Evolutionary conservation across 805 yeast species (phyloP), one percentile per base, ranked within the genome.

Genomic region (Candida ficus): DNA sequence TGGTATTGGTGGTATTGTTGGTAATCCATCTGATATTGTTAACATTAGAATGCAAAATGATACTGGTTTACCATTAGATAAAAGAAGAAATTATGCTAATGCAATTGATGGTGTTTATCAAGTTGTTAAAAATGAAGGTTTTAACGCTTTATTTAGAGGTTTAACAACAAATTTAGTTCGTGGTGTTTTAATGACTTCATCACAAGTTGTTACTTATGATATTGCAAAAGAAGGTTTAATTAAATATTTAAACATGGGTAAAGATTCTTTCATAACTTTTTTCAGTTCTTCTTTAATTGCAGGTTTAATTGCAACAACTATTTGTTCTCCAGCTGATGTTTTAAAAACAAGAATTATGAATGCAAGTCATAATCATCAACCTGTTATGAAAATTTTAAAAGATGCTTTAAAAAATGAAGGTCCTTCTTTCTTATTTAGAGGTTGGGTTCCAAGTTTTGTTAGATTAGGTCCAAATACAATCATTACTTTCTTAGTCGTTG

Each of bases 41-140:
- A 87, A 87, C 52, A 84, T 87, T 47, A 75, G 95, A 63, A 87
- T 87, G 96, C 96, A 87, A 60, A 87, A 87, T 59, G 96, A 87
- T 56, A 76, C 83, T 7, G 66, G 89, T 0, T 66, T 84, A 44
- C 85, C 89, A 5, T 42, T 62, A 5, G 79, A 68, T 2, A 70
- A 78, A 49, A 73, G 89, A 57, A 73, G 95, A 59, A 77, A 83
- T 56, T 87, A 88, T 59, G 69, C 70, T 37, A 80, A 88, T 60
- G 95, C 93, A 0, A 52, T 87, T 29, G 90, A 87, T 57, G 96
- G 95, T 13, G 61, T 88, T 23, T 53, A 57, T 38, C 71, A 81
- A 48, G 78, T 88, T 37, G 52, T 65, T 7, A 65, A 58, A 35
- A 78, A 79, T 27, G 96, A 88, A 57, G 83, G 84, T 13, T 51